Conservation (phyloP, 208 protist genomes). For the Phytomonas sp. region DNA sequence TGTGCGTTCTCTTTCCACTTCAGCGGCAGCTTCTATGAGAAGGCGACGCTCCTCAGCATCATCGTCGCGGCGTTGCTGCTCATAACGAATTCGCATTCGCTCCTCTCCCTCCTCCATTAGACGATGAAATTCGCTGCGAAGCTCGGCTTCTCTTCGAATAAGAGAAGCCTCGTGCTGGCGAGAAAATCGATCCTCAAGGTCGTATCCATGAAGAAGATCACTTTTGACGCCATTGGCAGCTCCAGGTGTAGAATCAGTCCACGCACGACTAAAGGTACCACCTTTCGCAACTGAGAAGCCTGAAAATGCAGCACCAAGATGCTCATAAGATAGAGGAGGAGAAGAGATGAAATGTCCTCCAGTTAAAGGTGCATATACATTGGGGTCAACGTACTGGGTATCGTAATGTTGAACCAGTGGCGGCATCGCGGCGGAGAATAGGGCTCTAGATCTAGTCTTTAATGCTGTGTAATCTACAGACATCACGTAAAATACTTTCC, state of each 20-base stretch:
- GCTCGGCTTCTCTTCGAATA: slow-evolving; percentile 52
- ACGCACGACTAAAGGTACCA: too few relatives aligned
- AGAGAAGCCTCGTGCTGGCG: slow-evolving; percentile 56
- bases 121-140: slow-evolving; percentile 54
- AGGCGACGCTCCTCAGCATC: slow-evolving; percentile 48
- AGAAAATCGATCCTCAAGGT: too few relatives aligned
- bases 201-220: too few relatives aligned
- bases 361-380: too few relatives aligned
- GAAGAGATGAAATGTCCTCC: too few relatives aligned
- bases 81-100: slow-evolving; percentile 22
- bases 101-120: slow-evolving; percentile 45
- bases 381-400: too few relatives aligned
- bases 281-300: too few relatives aligned
- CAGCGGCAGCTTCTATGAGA: slow-evolving; percentile 34
- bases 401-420: slow-evolving; percentile 23
- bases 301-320: too few relatives aligned
- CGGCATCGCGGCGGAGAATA: slow-evolving; percentile 55
- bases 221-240: too few relatives aligned
- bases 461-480: slow-evolving; percentile 22
- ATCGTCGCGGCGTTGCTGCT: slow-evolving; percentile 31
- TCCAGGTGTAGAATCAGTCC: too few relatives aligned
- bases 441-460: slow-evolving; percentile 17
- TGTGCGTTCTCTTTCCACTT: slow-evolving; percentile 50
- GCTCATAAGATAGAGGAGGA: too few relatives aligned
- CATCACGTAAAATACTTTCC: slow-evolving; percentile 9